Percentiles rank a stretch among this genome's conserved stretches.
These are phyloP conservation scores for Pisolithus thermaeus DNA, from an alignment of 1,284 basidiomycete species.

Conservation along the genomic window DNA sequence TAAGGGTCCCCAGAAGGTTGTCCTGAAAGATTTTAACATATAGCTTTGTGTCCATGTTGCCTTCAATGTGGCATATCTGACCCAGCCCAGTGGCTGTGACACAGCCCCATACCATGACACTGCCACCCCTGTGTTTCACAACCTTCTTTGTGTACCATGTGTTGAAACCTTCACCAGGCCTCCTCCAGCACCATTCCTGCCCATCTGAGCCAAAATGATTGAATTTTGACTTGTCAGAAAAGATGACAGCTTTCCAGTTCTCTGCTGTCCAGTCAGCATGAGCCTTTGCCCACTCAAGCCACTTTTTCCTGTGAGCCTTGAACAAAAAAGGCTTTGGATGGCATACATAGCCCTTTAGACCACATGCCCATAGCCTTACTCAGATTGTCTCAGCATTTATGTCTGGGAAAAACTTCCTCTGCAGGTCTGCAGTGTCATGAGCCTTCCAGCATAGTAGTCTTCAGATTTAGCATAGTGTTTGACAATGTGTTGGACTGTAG, in stretches of 20 bases:
- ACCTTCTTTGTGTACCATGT: background rate
- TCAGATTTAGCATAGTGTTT: too few species aligned
- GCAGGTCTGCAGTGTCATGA: background rate
- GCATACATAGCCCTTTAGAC: conserved; percentile 2
- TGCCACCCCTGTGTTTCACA: conserved; percentile 18
- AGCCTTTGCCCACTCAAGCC: background rate
- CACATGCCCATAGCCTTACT: background rate
- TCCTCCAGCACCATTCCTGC: conserved; percentile 3
- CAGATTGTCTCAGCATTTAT: background rate
- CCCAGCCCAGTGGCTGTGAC: conserved; percentile 23
- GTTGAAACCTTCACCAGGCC: background rate
- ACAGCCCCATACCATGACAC: conserved; percentile 28
- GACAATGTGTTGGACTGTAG: too few species aligned
- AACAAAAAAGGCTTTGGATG: background rate
- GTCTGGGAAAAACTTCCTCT: background rate
- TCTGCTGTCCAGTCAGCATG: conserved; percentile 1
- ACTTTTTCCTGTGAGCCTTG: background rate
- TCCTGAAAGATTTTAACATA: conserved; percentile 26
- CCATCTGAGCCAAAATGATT: conserved; percentile 3
- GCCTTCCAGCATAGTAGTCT: too few species aligned
- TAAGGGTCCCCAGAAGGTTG: conserved; percentile 22
- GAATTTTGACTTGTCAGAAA: conserved; percentile 1
- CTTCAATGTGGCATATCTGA: conserved; percentile 19
- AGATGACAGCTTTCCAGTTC: background rate
- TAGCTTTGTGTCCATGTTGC: conserved; percentile 17